A percentile compares a stretch with the other conserved stretches of the same genome.
Evolutionary conservation across 2,329 filamentous ascomycete genomes (phyloP).

Genomic region (Diaporthe destruens): DNA sequence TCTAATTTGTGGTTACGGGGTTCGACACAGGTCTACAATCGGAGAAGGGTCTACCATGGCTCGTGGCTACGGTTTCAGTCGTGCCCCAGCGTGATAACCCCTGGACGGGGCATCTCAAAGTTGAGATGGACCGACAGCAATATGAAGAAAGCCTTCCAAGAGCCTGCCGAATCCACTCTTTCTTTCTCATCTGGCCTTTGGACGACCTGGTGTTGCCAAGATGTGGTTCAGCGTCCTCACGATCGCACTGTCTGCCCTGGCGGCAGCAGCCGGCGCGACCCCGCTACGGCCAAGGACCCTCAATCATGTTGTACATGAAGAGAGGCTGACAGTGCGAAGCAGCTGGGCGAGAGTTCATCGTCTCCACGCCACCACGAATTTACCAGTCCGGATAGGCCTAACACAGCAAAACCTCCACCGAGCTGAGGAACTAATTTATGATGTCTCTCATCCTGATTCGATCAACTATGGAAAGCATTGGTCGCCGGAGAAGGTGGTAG

Average conservation of each 20-base stretch:
- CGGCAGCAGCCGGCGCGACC: conserved; percentile 46
- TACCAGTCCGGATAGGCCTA: conserved; percentile 59
- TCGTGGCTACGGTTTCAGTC: conserved; percentile 36
- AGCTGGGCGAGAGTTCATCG: conserved; percentile 46
- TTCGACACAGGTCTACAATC: conserved; percentile 7
- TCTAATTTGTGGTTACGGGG: background rate
- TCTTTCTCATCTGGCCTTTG: conserved; percentile 15
- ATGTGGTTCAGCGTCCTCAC: conserved; percentile 46
- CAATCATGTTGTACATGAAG: conserved; percentile 51
- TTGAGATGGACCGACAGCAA: conserved; percentile 33
- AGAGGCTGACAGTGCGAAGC: conserved; percentile 44
- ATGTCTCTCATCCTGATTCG: conserved; percentile 59
- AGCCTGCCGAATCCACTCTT: background rate
- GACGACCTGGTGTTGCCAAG: conserved; percentile 38
- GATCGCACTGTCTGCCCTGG: conserved; percentile 49
- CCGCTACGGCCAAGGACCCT: conserved; percentile 39
- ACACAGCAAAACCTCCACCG: conserved; percentile 60
- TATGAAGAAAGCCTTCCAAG: conserved; percentile 34
- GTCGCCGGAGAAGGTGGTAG: conserved; percentile 56
- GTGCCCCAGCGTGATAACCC: conserved; percentile 17
- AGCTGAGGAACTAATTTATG: conserved; percentile 57
- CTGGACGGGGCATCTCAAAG: conserved; percentile 16
- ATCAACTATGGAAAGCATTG: conserved; percentile 62
- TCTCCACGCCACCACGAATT: conserved; percentile 44
- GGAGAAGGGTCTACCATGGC: conserved; percentile 17